Percentiles rank a stretch among this genome's conserved stretches.
Conservation (phyloP, 441 rosid species). For the Mallotus repandus region DNA sequence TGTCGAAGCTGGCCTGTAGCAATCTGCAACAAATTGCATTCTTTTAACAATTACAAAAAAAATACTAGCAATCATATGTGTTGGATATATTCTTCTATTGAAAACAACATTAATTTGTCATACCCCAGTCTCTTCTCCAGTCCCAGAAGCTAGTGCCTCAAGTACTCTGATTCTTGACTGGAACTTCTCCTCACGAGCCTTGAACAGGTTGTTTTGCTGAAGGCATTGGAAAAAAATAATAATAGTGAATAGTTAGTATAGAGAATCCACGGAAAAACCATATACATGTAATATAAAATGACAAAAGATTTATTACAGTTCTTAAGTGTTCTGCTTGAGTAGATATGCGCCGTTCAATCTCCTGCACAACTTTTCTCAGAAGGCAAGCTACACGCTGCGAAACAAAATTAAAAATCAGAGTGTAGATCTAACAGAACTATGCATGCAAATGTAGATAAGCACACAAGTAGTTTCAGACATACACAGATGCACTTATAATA, state of each 20-base stretch:
- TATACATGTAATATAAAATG: neutral
- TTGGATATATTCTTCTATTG: neutral
- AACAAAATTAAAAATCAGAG: conserved; percentile 14
- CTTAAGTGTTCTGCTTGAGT: conserved; percentile 92
- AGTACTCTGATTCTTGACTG: conserved; percentile 78
- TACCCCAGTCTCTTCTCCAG: conserved; percentile 66
- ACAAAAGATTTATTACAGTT: conserved; percentile 48
- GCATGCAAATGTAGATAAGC: neutral
- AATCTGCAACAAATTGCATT: conserved; percentile 36
- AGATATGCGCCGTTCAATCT: conserved; percentile 91
- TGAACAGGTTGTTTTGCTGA: conserved; percentile 81
- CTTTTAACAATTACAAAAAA: conserved; percentile 13
- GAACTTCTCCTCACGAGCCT: conserved; percentile 88
- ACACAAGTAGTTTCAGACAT: neutral
- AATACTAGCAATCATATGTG: neutral
- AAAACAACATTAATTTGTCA: conserved; percentile 15
- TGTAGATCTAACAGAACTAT: neutral
- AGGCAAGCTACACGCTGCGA: conserved; percentile 76
- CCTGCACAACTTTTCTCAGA: conserved; percentile 78
- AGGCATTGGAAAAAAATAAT: conserved; percentile 8
- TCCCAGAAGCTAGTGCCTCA: conserved; percentile 80
- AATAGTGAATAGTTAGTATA: conserved; percentile 14
- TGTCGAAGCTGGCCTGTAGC: conserved; percentile 47
- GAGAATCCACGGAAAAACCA: conserved; percentile 17
- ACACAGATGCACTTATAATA: neutral